A percentile compares a stretch with the other conserved stretches of the same genome.
phyloP scores from a whole-genome alignment of 2,329 filamentous ascomycete genomes.

The Clarireedia hainanense region DNA sequence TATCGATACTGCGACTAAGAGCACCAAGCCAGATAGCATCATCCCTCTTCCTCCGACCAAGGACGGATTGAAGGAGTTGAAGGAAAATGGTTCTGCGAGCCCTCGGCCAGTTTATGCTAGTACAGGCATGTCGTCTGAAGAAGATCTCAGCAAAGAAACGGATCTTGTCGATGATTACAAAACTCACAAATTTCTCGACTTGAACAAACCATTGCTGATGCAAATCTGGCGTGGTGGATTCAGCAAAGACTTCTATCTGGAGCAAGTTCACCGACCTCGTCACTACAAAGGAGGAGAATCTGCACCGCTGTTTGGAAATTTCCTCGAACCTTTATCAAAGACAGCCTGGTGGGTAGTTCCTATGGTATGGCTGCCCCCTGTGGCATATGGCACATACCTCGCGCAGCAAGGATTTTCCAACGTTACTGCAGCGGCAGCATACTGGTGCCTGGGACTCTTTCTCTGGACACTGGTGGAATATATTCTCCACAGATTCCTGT shows the following conservation, averaged over 20 bases:
- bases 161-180: slow-evolving; percentile 71
- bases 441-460: slow-evolving; percentile 63
- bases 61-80: slow-evolving; percentile 40
- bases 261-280: slow-evolving; percentile 90
- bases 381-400: slow-evolving; percentile 63
- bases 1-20: slow-evolving; percentile 31
- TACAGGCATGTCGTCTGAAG: slow-evolving; percentile 84
- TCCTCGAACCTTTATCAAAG: slow-evolving; percentile 92
- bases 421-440: slow-evolving; percentile 41
- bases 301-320: slow-evolving; percentile 93
- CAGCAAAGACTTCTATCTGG: slow-evolving; percentile 89
- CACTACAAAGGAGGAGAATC: slow-evolving; percentile 93
- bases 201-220: slow-evolving; percentile 73
- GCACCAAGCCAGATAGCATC: slow-evolving; percentile 33
- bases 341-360: slow-evolving; percentile 94
- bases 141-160: slow-evolving; percentile 81
- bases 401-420: slow-evolving; percentile 54
- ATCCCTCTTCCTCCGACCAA: slow-evolving; percentile 43
- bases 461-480: slow-evolving; percentile 93
- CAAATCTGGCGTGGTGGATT: slow-evolving; percentile 88
- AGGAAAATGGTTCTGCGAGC: slow-evolving; percentile 29
- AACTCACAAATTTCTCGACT: slow-evolving; percentile 87
- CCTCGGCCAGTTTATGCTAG: slow-evolving; percentile 40
- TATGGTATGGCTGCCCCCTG: slow-evolving; percentile 72
- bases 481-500: slow-evolving; percentile 77